These are phyloP conservation scores for Marvania coccoides DNA, from an alignment of 139 green algal species.

Conservation along the genomic window DNA sequence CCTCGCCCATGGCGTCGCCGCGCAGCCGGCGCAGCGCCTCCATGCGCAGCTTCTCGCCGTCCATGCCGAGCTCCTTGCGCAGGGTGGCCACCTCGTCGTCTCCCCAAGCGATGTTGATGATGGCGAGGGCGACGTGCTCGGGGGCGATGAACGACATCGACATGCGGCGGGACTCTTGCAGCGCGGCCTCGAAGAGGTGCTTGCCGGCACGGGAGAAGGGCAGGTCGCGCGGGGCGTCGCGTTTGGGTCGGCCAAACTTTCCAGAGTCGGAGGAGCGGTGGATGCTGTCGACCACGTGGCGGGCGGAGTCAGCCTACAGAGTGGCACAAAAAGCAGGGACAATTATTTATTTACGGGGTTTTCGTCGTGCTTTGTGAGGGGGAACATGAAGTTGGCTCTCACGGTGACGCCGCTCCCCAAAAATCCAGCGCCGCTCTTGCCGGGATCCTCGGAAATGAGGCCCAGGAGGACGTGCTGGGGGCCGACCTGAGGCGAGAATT, in stretches of 20 bases:
- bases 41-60: constrained; percentile 38
- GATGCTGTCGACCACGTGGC: constrained; percentile 27
- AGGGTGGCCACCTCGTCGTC: neutral
- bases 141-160: constrained; percentile 81
- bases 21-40: constrained; percentile 50
- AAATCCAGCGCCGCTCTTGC: constrained; percentile 47
- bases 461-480: constrained; percentile 86
- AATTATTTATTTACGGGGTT: too few species aligned
- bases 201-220: constrained; percentile 70
- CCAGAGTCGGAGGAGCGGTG: too few species aligned
- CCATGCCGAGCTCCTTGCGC: constrained; percentile 29
- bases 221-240: constrained; percentile 40
- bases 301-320: constrained; percentile 22
- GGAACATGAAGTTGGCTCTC: too few species aligned
- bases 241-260: neutral
- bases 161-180: constrained; percentile 66
- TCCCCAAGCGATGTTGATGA: constrained; percentile 41
- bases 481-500: constrained; percentile 40
- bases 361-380: too few species aligned
- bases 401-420: constrained; percentile 59
- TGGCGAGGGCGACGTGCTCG: constrained; percentile 83
- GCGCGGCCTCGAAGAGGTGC: constrained; percentile 72
- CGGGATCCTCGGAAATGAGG: constrained; percentile 66
- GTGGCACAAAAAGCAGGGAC: too few species aligned
- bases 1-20: constrained; percentile 46